Percentiles rank a stretch among this genome's conserved stretches.
phyloP scores from a whole-genome alignment of 179 eudicot genomes.

The Beta lomatogona region DNA sequence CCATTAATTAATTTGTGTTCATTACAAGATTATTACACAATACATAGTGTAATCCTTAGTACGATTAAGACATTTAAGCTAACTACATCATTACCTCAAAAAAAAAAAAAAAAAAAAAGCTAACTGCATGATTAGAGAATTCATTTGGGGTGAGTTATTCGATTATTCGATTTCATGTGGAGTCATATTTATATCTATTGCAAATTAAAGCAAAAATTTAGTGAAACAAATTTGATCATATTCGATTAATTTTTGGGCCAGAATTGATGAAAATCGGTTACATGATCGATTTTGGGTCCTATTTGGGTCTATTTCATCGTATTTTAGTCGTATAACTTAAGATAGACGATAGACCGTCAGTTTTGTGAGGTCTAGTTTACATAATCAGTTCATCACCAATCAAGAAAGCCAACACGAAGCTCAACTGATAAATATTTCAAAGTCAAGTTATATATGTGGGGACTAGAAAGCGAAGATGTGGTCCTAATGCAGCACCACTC shows the following conservation, averaged over 20 bases:
- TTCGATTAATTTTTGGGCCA: too few relatives aligned
- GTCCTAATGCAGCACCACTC: neutral
- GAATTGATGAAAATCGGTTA: too few relatives aligned
- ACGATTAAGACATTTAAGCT: neutral
- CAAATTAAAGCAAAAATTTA: too few relatives aligned
- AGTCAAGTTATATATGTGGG: neutral
- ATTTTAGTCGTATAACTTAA: neutral
- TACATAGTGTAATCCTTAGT: neutral
- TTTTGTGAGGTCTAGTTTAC: neutral
- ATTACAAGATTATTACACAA: neutral
- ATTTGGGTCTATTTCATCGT: neutral
- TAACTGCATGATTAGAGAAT: too few relatives aligned
- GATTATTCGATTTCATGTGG: too few relatives aligned
- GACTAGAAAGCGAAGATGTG: neutral
- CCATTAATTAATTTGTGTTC: neutral
- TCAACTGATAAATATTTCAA: neutral
- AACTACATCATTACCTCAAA: neutral
- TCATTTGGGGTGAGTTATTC: neutral
- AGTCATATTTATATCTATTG: too few relatives aligned
- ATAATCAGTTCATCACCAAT: neutral
- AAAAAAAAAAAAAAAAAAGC: too few relatives aligned
- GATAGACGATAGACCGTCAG: neutral
- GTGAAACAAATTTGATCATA: too few relatives aligned
- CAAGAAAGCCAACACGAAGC: neutral
- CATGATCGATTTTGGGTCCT: too few relatives aligned